Conservation (phyloP, 2,329 filamentous ascomycete species). For the Orbilia brochopaga region DNA sequence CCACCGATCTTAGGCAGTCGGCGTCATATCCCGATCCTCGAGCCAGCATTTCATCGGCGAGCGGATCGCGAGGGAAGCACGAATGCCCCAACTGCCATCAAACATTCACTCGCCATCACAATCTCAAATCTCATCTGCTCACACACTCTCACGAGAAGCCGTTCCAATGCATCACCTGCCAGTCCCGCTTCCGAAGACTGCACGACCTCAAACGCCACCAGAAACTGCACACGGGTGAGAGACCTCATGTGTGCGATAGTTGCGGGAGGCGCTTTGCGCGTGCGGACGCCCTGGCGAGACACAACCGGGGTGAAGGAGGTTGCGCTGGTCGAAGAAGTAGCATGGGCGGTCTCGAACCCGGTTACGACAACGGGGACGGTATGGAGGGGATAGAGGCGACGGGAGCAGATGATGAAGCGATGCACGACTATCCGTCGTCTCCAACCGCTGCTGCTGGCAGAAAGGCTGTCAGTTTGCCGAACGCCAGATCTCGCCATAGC, state of each 20-base stretch:
- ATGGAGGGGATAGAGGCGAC: constrained; percentile 57
- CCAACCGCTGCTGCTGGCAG: constrained; percentile 27
- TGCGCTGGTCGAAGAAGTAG: constrained; percentile 91
- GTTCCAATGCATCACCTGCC: constrained; percentile 84
- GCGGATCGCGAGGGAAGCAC: constrained; percentile 67
- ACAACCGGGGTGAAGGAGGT: constrained; percentile 93
- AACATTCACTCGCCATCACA: constrained; percentile 96
- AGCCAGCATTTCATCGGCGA: constrained; percentile 44
- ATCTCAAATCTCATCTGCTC: constrained; percentile 93
- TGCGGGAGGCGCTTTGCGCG: constrained; percentile 94
- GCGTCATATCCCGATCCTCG: constrained; percentile 42
- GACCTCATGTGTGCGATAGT: constrained; percentile 91
- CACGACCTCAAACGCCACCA: constrained; percentile 96
- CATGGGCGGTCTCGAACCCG: constrained; percentile 80
- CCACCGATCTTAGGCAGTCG: constrained; percentile 39
- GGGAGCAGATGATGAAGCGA: constrained; percentile 62
- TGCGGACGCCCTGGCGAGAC: constrained; percentile 89
- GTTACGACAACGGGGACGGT: constrained; percentile 69
- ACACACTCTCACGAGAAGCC: constrained; percentile 99
- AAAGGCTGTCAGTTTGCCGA: constrained; percentile 45
- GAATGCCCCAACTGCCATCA: constrained; percentile 96
- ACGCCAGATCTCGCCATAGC: constrained; percentile 39
- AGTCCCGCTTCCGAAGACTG: constrained; percentile 86
- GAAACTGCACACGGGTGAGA: constrained; percentile 94
- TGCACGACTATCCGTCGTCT: constrained; percentile 52